Conservation (phyloP, 768 basidiomycete genomes). For the Mycena olivaceomarginata region DNA sequence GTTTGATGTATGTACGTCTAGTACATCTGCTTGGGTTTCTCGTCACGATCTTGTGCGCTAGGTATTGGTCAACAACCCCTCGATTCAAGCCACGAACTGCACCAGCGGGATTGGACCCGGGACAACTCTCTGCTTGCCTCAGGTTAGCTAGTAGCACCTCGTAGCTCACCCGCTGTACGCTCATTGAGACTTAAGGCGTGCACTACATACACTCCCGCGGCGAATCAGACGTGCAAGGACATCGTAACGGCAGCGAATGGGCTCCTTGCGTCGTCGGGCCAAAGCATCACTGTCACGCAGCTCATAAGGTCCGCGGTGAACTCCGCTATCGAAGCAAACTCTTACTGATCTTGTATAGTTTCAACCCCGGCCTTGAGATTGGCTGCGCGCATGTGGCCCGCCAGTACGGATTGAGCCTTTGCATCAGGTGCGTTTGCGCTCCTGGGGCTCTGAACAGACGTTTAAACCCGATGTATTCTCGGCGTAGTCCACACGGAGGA, state of each 20-base stretch:
- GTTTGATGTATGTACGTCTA: too few species aligned
- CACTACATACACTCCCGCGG: constrained; percentile 14
- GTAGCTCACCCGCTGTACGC: too few species aligned
- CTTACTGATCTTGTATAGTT: not conserved
- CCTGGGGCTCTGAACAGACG: constrained; percentile 24
- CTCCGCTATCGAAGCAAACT: too few species aligned
- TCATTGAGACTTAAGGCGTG: not conserved
- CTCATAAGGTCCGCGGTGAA: not conserved
- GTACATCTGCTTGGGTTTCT: too few species aligned
- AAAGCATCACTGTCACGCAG: constrained; percentile 18
- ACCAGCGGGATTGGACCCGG: not conserved
- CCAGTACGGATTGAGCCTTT: constrained; percentile 17
- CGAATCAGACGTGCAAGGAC: constrained; percentile 24
- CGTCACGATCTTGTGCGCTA: not conserved
- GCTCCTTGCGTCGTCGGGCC: constrained; percentile 1
- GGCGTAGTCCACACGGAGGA: constrained; percentile 22
- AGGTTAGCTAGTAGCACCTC: not conserved
- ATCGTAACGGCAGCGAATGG: constrained; percentile 15
- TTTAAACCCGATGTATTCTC: constrained; percentile 35
- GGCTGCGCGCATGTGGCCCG: constrained; percentile 9
- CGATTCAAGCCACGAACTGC: constrained; percentile 14
- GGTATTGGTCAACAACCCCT: constrained; percentile 14
- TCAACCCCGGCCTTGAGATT: constrained; percentile 11
- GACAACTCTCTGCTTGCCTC: constrained; percentile 24
- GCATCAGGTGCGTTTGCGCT: constrained; percentile 13